Percentiles rank a stretch among this genome's conserved stretches.
Conservation (phyloP, 1,284 basidiomycete genomes). For the Trichosporon sp. region DNA sequence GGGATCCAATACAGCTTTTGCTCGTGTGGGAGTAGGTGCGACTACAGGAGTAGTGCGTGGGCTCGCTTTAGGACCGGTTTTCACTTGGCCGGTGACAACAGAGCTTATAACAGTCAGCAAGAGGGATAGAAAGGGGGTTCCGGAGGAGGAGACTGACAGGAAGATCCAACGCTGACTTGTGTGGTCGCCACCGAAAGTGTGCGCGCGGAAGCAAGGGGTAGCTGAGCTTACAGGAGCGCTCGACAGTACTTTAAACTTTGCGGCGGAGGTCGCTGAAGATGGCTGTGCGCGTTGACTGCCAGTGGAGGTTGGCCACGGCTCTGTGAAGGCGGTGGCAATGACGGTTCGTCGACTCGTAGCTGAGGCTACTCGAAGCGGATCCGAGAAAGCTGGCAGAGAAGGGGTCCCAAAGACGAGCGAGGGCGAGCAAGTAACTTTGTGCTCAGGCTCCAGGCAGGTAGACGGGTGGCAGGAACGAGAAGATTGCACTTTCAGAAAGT, state of each 20-base stretch:
- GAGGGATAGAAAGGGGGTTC: not conserved
- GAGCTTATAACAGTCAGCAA: not conserved
- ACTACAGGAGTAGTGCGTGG: not conserved
- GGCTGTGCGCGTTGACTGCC: not conserved
- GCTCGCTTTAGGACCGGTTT: not conserved
- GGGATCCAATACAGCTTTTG: not conserved
- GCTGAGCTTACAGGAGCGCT: not conserved
- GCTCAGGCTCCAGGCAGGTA: not conserved
- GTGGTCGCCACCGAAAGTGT: constrained; percentile 3
- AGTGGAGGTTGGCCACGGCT: not conserved
- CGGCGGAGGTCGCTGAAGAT: not conserved
- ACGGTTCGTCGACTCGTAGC: not conserved
- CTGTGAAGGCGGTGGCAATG: not conserved
- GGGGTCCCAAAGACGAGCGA: not conserved
- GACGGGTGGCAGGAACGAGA: not conserved
- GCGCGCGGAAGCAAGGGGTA: not conserved
- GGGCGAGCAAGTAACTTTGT: constrained; percentile 3
- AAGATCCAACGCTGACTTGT: not conserved
- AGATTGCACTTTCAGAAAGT: not conserved
- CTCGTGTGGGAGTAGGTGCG: not conserved
- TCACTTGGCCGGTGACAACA: not conserved
- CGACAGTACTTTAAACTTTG: not conserved
- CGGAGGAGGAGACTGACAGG: not conserved
- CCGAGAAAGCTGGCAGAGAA: not conserved
- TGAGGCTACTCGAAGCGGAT: not conserved